phyloP scores from a whole-genome alignment of 2,329 filamentous ascomycete genomes.

The Clonostachys rhizophaga region DNA sequence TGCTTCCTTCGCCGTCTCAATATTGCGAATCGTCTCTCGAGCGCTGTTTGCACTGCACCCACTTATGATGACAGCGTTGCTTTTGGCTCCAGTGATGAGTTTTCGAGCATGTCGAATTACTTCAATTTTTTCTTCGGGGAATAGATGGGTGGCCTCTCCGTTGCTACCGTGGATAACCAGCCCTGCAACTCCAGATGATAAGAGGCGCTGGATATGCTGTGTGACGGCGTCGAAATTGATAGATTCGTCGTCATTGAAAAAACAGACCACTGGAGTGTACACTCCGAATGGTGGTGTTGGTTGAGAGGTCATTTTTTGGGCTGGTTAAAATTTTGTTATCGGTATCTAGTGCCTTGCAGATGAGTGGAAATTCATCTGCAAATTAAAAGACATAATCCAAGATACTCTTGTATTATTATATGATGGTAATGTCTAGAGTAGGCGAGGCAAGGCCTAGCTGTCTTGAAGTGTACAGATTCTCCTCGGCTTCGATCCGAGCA shows the following conservation, averaged over 20 bases:
- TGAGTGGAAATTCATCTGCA: no score
- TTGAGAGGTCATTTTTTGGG: no score
- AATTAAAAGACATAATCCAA: no score
- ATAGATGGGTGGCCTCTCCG: constrained; percentile 76
- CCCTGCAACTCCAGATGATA: constrained; percentile 66
- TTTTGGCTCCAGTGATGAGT: constrained; percentile 62
- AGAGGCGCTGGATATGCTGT: constrained; percentile 61
- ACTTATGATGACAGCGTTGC: constrained; percentile 65
- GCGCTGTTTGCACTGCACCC: constrained; percentile 72
- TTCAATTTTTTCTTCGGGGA: constrained; percentile 62
- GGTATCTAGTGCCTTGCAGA: no score
- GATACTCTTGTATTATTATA: no score
- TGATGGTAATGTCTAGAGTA: no score
- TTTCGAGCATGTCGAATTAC: constrained; percentile 67
- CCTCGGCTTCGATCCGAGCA: no score
- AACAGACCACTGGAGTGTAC: neutral
- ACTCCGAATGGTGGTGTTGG: neutral
- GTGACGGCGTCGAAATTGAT: neutral
- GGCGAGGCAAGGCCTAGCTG: no score
- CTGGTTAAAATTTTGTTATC: no score
- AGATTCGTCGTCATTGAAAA: constrained; percentile 1
- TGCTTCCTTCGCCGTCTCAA: constrained; percentile 60
- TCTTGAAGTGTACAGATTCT: no score
- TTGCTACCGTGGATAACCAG: constrained; percentile 78
- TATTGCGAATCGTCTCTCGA: constrained; percentile 66